Evolutionary conservation across 441 rosid species (phyloP), one percentile per base, ranked within the genome.

Genomic region (Adansonia rubrostipa): DNA sequence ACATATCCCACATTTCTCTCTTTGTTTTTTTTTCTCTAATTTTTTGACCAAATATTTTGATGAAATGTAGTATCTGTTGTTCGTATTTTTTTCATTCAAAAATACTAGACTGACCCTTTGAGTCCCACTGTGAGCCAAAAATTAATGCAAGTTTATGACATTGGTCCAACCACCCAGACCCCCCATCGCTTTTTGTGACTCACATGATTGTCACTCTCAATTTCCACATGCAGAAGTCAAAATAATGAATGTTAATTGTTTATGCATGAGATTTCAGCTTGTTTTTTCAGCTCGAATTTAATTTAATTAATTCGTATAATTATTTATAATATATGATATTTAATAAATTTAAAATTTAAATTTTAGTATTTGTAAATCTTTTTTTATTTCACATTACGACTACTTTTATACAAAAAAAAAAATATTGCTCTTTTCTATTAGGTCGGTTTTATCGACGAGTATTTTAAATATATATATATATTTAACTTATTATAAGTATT

Each of bases 101-200:
- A 61, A 61, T 24, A 5, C 45, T 44, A 10, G 36, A 67, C 36
- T 11, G 15, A 19, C 6, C 48, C 48, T 15, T 33, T 9, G 3
- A 36, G 71, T 6, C 56, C 56, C 58, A 22, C 11, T 20, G 58
- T 14, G 45, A 50, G 61, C 44, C 61, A 71, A 71, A 28, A 51
- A 50, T 71, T 71, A 71, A 51, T 71, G 45, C 45, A 51, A 51
- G 72, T 68, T 45, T 68, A 33, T 10, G 22, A 50, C 74, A 71
- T 50, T 14, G 24, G 74, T 51, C 58, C 57, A 24, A 48, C 42
- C 42, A 14, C 4, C 19, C 14, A 0, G 45, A 20, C 60, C 44
- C 44, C 36, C 36, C 36, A 28, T 1, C 36, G 2, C 3, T 62
- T 62, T 62, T 50, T 51, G 1, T 71, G 40, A 71, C 44, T 50